phyloP scores from a whole-genome alignment of 306 rosid species.

The Cucumis melo region DNA sequence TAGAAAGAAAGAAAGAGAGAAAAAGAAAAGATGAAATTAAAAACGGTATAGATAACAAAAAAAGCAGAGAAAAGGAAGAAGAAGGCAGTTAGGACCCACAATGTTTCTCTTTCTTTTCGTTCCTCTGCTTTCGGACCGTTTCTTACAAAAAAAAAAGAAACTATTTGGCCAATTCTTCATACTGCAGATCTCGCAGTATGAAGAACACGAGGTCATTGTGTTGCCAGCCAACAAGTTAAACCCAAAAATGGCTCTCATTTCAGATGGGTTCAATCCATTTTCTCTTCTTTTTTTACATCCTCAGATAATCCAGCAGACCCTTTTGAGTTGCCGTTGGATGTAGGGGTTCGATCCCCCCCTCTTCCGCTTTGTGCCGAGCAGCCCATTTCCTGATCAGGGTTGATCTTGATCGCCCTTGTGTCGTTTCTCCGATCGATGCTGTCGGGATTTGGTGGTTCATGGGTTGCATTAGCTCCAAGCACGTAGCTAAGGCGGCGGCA shows the following conservation, averaged over 20 bases:
- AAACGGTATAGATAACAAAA: slow-evolving; percentile 26
- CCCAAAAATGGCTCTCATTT: slow-evolving; percentile 2
- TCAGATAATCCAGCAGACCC: slow-evolving; percentile 13
- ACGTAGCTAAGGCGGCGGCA: slow-evolving; percentile 4
- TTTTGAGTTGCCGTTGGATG: slow-evolving; percentile 20
- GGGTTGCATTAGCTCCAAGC: slow-evolving; percentile 91
- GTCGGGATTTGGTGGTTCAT: slow-evolving; percentile 31
- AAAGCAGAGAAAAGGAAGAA: slow-evolving; percentile 1
- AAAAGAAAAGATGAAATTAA: background rate
- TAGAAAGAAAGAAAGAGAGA: slow-evolving; percentile 9
- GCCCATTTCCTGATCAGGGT: slow-evolving; percentile 31
- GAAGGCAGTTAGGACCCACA: slow-evolving; percentile 43
- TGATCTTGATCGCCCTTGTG: background rate
- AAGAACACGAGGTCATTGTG: background rate
- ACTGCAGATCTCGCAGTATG: slow-evolving; percentile 30
- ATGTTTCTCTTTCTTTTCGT: background rate
- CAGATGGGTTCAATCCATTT: background rate
- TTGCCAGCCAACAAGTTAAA: background rate
- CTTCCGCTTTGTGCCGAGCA: background rate
- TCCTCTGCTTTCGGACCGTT: slow-evolving; percentile 43
- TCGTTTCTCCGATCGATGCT: slow-evolving; percentile 18
- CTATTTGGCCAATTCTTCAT: background rate
- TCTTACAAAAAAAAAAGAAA: background rate
- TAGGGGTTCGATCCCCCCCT: slow-evolving; percentile 13
- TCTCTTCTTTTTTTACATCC: background rate